Conservation (phyloP, 2,329 filamentous ascomycete genomes). For the Paecilomyces sp. region DNA sequence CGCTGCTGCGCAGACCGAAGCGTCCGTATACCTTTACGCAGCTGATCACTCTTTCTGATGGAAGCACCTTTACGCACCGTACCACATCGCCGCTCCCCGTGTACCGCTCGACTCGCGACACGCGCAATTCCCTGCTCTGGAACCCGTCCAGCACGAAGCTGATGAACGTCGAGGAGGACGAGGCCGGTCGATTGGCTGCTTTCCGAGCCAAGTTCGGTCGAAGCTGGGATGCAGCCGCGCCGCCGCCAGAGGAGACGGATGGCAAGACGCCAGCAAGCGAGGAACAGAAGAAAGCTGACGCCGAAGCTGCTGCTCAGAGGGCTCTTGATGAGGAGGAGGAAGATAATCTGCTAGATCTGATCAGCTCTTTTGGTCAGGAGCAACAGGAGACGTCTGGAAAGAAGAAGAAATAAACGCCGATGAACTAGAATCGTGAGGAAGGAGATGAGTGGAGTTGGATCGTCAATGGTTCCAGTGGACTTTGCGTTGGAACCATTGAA, state of each 20-base stretch:
- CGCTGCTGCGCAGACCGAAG: conserved; percentile 78
- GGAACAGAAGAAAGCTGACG: conserved; percentile 31
- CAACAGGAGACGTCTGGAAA: conserved; percentile 23
- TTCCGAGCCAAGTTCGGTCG: conserved; percentile 81
- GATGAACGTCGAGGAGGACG: conserved; percentile 85
- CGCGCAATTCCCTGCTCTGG: conserved; percentile 83
- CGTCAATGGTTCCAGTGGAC: not conserved
- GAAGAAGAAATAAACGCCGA: conserved; percentile 19
- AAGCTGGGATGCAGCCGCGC: conserved; percentile 62
- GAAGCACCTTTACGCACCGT: conserved; percentile 61
- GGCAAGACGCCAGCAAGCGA: conserved; percentile 20
- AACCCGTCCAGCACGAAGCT: conserved; percentile 77
- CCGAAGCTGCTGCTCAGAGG: conserved; percentile 33
- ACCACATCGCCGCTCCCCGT: conserved; percentile 48
- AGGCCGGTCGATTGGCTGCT: conserved; percentile 79
- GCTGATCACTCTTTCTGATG: conserved; percentile 85
- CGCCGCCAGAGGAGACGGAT: conserved; percentile 13
- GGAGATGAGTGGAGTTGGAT: not conserved
- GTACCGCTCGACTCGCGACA: conserved; percentile 67
- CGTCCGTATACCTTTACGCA: conserved; percentile 97
- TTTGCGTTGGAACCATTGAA: not conserved
- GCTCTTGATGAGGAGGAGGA: conserved; percentile 43
- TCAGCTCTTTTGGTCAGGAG: conserved; percentile 43
- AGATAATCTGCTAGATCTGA: conserved; percentile 52
- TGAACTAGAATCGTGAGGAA: not conserved